Evolutionary conservation across 148 eudicot genomes (phyloP), one percentile per base, ranked within the genome.

Genomic region (Rhododendron vialii): DNA sequence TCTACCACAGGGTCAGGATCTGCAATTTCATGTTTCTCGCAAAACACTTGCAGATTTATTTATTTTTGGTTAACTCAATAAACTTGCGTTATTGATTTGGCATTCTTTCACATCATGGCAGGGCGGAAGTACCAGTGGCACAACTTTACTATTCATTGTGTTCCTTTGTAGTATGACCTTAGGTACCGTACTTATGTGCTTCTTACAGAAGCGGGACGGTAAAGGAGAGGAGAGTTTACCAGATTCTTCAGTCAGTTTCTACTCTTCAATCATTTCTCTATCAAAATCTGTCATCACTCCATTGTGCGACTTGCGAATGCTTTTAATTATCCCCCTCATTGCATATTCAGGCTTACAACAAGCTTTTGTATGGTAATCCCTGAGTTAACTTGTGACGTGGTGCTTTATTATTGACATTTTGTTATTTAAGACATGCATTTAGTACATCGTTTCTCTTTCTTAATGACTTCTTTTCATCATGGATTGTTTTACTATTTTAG

Each of bases 291-390:
- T 93, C 20, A 78, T 93, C 48, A 90, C 88, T 63, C 96, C 96
- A 55, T 91, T 95, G 82, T 86, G 82, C 15, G 95, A 97, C 91
- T 78, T 77, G 84, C 92, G 99, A 53, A 90, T 95, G 90, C 93
- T 97, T 55, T 89, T 97, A 86, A 90, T 93, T 83, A 92, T 97
- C 84, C 99, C 99, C 41, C 95, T 97, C 75, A 92, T 97, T 88
- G 98, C 96, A 61, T 97, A 95, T 90, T 97, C 99, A 43, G 99
- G 99, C 89, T 89, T 97, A 85, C 99, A 97, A 87, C 99, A 97
- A 89, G 98, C 98, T 89, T 97, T 95, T 94, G 98, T 97, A 24
- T 95, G 98, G 99, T 97, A 92, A 94, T 73, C 36, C 65, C 41
- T 81, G 65, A 26, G 78, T 81, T 12, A 67, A 36, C 20, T 81